phyloP scores from a whole-genome alignment of 2,329 filamentous ascomycete species.

The Talaromyces sp. region DNA sequence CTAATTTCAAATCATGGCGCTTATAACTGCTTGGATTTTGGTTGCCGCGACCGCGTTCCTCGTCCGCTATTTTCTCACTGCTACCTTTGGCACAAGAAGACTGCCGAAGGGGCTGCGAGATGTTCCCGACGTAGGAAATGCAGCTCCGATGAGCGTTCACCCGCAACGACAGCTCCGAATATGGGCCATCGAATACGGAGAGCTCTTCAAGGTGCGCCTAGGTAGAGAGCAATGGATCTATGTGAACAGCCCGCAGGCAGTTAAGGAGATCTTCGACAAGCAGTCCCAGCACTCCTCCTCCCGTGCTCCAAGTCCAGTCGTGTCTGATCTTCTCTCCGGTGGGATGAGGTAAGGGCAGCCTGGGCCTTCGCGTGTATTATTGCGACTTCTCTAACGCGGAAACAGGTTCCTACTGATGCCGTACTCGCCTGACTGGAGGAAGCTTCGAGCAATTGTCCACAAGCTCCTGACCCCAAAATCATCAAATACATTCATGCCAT shows the following conservation, averaged over 20 bases:
- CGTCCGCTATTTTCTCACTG: too few species aligned
- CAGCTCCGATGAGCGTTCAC: too few species aligned
- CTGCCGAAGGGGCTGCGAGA: too few species aligned
- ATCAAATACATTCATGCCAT: conserved; percentile 31
- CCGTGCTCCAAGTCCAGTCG: neutral
- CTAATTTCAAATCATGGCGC: too few species aligned
- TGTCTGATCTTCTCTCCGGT: neutral
- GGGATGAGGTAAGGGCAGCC: neutral
- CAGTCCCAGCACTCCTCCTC: conserved; percentile 7
- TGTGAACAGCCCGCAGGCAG: conserved; percentile 39
- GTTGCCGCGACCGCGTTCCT: too few species aligned
- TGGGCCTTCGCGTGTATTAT: too few species aligned
- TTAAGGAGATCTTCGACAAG: conserved; percentile 42
- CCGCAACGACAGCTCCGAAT: neutral
- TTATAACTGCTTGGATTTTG: too few species aligned
- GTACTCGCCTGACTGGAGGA: neutral
- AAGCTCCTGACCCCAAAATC: neutral
- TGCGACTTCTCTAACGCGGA: neutral
- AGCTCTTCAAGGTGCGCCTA: conserved; percentile 40
- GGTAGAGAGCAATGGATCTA: conserved; percentile 45
- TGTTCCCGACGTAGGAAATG: too few species aligned
- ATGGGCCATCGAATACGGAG: conserved; percentile 41
- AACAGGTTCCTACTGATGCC: neutral
- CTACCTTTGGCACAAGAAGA: too few species aligned
- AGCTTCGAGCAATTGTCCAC: neutral